Evolutionary conservation across 495 filamentous ascomycete species (phyloP), one percentile per base, ranked within the genome.

Genomic region (Rostrohypoxylon terebratum): DNA sequence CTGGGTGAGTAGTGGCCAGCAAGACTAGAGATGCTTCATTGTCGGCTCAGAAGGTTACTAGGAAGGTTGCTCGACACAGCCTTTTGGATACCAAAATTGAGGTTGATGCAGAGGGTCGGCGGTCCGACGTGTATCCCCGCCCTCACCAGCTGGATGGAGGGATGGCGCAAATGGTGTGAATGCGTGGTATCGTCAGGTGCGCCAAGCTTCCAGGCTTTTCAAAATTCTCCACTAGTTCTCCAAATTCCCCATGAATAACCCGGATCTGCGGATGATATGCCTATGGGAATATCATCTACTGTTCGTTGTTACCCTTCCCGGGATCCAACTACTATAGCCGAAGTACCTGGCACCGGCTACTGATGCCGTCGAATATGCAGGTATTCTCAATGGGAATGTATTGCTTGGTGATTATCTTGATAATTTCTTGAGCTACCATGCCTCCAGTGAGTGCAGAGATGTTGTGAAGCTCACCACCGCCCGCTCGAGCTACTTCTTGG

Each of bases 401-500:
- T 85, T 99, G 96, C 80, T 93, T 90, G 54, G 96, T 99, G 67
- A 98, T 86, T 28, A 97, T 90, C 85, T 99, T 99, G 78, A 98
- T 94, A 31, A 93, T 87, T 83, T 99, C 96, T 81, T 99, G 96
- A 31, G 94, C 93, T 23, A 96, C 91, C 81, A 99, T 90, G 0
- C 96, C 96, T 18, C 96, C 96, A 7, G 91, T 92, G 53, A 98
- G 79, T 23, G 94, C 90, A n/a, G 94, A 90, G 57, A 97, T 92
- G 78, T 98, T 98, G 82, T 98, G 96, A 71, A 99, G 83, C 80
- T 99, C 96, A 47, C 89, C 92, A 34, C 93, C 93, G 59, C 90
- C 91, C 33, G 92, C 92, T 36, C 94, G 87, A 45, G 88, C 90
- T 28, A 94, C 82, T 77, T 94, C 92, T 54, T 85, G 83, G 57